Base-by-base conservation (phyloP, 805 yeast genomes). In the Kuraishia capsulata region DNA sequence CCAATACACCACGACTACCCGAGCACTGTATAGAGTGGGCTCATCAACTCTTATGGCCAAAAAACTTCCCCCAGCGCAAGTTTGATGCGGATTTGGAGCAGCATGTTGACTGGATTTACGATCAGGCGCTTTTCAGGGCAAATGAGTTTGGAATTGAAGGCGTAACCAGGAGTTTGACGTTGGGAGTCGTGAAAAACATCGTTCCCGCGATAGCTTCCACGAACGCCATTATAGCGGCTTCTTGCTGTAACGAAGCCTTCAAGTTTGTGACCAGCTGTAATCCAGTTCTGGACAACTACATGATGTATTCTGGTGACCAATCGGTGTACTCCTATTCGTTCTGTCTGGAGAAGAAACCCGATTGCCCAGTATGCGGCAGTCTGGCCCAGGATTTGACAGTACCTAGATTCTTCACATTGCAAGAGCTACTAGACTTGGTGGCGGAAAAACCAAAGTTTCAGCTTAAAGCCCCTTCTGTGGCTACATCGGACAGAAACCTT, bases 21-120 rank as follows among this genome's bases (percentile, higher is more conserved):
- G 96, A 89, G 49, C 97, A 90, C 57, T 88, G 97, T 50, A 79
- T 90, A 8, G 96, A 89, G 55, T 90, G 92, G 82, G 88, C 90
- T 1, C 75, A 77, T 42, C 80, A 78, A 24, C 63, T 85, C 3
- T 79, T 76, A 47, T 86, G 96, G 95, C 80, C 79, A 1, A 58
- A 65, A 35, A 44, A 47, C 3, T 69, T 70, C 40, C 67, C 71
- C 8, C 66, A 59, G 28, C 57, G 51, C 23, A 63, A 62, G 39
- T 72, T 83, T 39, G 88, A 88, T 52, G 70, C 80, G 38, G 97
- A 89, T 56, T 54, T 66, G 33, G 74, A 78, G 1, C 75, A 69
- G 2, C 82, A 85, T 45, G 73, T 86, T 10, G 70, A 73, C 11
- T 72, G 78, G 76, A 65, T 90, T 51, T 76, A 66, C 47, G 56